Evolutionary conservation across 306 rosid genomes (phyloP), one percentile per base, ranked within the genome.

Genomic region (Inga leiocalycina): DNA sequence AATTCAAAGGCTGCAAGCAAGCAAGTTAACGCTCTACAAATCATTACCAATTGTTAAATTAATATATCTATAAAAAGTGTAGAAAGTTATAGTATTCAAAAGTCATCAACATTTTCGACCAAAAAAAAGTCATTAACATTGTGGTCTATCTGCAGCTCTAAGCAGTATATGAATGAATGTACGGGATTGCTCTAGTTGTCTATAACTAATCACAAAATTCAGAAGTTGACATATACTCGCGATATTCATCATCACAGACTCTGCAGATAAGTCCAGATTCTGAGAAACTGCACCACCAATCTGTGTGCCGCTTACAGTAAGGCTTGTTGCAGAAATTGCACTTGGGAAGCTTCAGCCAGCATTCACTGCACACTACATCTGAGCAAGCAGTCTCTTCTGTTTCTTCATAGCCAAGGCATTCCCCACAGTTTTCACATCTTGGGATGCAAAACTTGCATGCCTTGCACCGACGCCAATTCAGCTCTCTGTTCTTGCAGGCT

Each of bases 301-400:
- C 32, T 49, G 83, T 67, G 51, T 96, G 98, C 74, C 77, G 89
- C 79, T 66, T 91, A 35, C 99, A 96, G 30, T 92, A 92, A 24
- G 99, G 93, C 84, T 86, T 92, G 87, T 93, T 92, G 82, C 99
- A 96, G 79, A 84, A 88, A 78, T 80, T 86, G 83, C 98, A 96
- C 79, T 96, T 93, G 13, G 98, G 97, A 83, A 90, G 91, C 67
- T 27, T 78, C 37, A 92, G 90, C 97, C 98, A 93, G 79, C 99
- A 96, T 51, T 84, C 72, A 51, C 84, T 74, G 66, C 99, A 92
- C 83, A 93, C 72, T 39, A 32, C 20, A 78, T 90, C 93, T 75
- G 64, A 87, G 84, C 99, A 93, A 8, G 87, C 93, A 82, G 86
- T 77, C 39, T 86, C 93, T 78, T 91, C 98, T 35, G 51, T 14